Evolutionary conservation across 306 rosid species (phyloP).

Genomic region (Quillaja saponaria): DNA sequence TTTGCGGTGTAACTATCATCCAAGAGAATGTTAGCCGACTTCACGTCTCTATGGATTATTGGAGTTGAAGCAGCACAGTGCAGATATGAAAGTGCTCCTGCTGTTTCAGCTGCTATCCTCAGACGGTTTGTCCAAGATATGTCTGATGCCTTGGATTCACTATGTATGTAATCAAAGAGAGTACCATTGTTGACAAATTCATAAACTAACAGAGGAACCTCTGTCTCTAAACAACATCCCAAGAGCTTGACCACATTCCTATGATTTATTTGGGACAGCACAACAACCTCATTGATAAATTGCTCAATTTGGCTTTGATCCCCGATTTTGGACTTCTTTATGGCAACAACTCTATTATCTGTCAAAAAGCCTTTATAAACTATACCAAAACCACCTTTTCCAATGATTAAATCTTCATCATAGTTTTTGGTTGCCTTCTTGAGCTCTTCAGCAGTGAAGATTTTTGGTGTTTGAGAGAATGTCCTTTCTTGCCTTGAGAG

Average conservation of each 20-base stretch:
- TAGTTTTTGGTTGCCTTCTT: constrained; percentile 16
- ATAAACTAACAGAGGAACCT: constrained; percentile 22
- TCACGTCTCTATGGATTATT: constrained; percentile 39
- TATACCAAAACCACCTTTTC: constrained; percentile 15
- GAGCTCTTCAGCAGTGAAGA: constrained; percentile 5
- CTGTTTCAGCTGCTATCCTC: constrained; percentile 35
- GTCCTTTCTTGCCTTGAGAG: constrained; percentile 17
- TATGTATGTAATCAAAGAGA: constrained; percentile 18
- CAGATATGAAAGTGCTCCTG: constrained; percentile 29
- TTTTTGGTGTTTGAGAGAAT: neutral
- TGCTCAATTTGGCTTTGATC: constrained; percentile 17
- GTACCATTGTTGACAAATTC: constrained; percentile 30
- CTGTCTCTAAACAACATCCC: constrained; percentile 22
- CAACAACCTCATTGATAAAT: constrained; percentile 15
- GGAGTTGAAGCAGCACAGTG: constrained; percentile 37
- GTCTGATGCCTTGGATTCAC: neutral
- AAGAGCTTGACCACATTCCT: constrained; percentile 21
- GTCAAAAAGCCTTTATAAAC: constrained; percentile 10
- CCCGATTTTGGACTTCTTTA: constrained; percentile 10
- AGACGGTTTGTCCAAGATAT: constrained; percentile 4
- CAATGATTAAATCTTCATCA: constrained; percentile 2
- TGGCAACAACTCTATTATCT: neutral
- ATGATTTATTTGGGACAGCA: constrained; percentile 25
- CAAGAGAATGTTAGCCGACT: constrained; percentile 37
- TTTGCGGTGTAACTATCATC: constrained; percentile 26